Base-by-base conservation (phyloP, 2,329 filamentous ascomycete species). In the Mariannaea sp. region DNA sequence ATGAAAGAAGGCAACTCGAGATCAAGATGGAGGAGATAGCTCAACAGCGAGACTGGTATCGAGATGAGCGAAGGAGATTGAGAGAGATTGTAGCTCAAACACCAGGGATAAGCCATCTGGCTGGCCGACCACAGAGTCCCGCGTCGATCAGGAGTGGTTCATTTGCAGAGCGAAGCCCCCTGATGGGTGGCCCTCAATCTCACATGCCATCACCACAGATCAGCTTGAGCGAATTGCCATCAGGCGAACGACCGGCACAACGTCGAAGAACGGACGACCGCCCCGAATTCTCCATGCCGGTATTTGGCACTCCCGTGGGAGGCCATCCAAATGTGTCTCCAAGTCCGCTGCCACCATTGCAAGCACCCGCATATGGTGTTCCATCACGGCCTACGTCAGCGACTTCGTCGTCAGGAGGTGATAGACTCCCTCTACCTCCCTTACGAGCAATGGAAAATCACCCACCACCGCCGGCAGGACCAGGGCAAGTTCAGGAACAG, bases 1-100 rank as follows among this genome's bases (percentile, higher is more conserved):
- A 82, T 46, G 81, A 87, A 59, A 79, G 87, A 48, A 82, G 86
- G 42, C 85, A 90, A n/a, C 72, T 90, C 53, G 75, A 80, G 51
- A 74, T 76, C 26, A 75, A 77, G 22, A 68, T 82, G 6, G 78
- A 80, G 26, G 78, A 83, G 7, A 56, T 80, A 26, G 79, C 79
- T 55, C 82, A 81, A 32, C 86, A 92, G 64, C 78, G 82, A 24
- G 87, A 93, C 54, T 90, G 85, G 68, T 93, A 93, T 68, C 81
- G 85, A 39, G 77, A 77, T 7, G 89, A 94, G 62, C 79, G 89
- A 43, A 87, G 92, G 64, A 83, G 88, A 42, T 80, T 92, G 57
- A 79, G 84, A 45, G 83, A 86, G n/a, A 72, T 90, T 27, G 76
- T 91, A 1, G 72, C 79, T 42, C 80, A 83, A 57, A 82, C 83